Percentiles rank a stretch among this genome's conserved stretches.
Conservation (phyloP, 2,329 filamentous ascomycete genomes). For the Xylaria multiplex region DNA sequence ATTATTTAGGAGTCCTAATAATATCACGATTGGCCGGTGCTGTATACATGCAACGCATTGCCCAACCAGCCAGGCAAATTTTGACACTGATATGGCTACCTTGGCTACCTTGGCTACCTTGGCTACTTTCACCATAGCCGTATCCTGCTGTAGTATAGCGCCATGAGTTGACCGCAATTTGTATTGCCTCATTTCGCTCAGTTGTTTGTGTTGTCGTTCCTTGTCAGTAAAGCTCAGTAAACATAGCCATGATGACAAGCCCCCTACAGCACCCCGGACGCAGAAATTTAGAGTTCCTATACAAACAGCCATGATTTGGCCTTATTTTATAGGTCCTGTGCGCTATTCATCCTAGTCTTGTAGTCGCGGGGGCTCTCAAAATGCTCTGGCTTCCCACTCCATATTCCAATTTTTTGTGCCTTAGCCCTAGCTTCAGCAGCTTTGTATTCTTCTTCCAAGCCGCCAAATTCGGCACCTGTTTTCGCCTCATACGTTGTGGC, state of each 20-base stretch:
- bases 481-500: conserved; percentile 97
- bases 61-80: too few relatives aligned
- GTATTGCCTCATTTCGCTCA: neutral
- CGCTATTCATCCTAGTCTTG: conserved; percentile 68
- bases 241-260: neutral
- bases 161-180: neutral
- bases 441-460: conserved; percentile 71
- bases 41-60: neutral
- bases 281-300: neutral
- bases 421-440: conserved; percentile 74
- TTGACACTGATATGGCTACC: neutral
- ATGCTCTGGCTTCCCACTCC: conserved; percentile 70
- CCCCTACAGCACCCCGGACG: neutral
- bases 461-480: conserved; percentile 87
- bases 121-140: neutral
- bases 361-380: conserved; percentile 90
- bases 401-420: conserved; percentile 74
- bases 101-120: neutral
- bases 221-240: conserved; percentile 6
- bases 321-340: conserved; percentile 44
- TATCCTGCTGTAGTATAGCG: neutral
- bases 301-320: conserved; percentile 29
- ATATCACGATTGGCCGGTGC: neutral
- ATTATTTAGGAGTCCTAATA: too few relatives aligned
- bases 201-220: conserved; percentile 10